Conservation (phyloP, 345 rosid species). For the Erucastrum elatum region DNA sequence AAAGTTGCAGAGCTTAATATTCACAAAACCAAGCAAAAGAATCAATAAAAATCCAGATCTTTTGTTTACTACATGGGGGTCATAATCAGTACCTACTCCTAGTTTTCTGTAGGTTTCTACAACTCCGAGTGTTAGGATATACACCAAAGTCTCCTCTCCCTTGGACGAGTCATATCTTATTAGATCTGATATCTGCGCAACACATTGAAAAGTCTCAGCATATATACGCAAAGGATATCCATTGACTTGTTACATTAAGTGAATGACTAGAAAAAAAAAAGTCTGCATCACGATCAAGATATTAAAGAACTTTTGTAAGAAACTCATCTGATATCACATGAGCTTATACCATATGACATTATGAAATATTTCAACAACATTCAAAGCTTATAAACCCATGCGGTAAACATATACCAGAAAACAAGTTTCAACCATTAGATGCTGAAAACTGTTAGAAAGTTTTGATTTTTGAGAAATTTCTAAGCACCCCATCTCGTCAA, state of each 20-base stretch:
- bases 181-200: constrained; percentile 73
- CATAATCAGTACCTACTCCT: constrained; percentile 62
- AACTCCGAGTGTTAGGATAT: constrained; percentile 89
- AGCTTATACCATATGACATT: neutral
- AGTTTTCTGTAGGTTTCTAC: constrained; percentile 73
- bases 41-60: neutral
- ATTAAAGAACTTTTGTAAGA: neutral
- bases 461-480: neutral
- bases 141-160: constrained; percentile 77
- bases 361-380: neutral
- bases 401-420: neutral
- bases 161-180: constrained; percentile 66
- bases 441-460: neutral
- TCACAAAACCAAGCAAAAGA: constrained; percentile 24
- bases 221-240: neutral
- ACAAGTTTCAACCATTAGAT: neutral
- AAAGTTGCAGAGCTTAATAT: constrained; percentile 6
- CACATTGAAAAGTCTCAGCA: constrained; percentile 4
- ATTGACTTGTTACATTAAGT: neutral
- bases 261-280: neutral
- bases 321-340: constrained; percentile 13
- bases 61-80: neutral
- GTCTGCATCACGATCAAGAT: neutral
- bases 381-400: constrained; percentile 4
- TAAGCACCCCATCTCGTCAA: neutral